These are phyloP conservation scores for Alternaria brassicicola DNA, from an alignment of 2,329 filamentous ascomycete genomes.

Conservation along the genomic window DNA sequence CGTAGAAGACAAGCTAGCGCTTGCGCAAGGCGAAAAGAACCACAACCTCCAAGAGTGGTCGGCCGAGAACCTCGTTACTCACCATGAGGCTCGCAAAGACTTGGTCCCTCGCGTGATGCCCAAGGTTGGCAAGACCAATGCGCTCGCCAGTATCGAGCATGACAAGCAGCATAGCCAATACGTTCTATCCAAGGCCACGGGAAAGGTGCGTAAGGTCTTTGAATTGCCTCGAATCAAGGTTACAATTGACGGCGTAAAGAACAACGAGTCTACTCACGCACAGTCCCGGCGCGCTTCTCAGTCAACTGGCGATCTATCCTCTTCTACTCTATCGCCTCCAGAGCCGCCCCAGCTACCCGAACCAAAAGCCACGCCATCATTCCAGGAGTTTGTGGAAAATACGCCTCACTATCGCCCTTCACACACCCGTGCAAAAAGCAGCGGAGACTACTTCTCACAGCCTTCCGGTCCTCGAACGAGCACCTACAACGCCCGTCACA, in stretches of 20 bases:
- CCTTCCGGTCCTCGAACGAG: background rate
- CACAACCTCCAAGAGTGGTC: slow-evolving; percentile 30
- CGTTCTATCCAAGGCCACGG: background rate
- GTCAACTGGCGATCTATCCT: slow-evolving; percentile 12
- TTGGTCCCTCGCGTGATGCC: slow-evolving; percentile 15
- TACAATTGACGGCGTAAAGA: slow-evolving; percentile 1
- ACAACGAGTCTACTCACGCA: slow-evolving; percentile 8
- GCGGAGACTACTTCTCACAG: slow-evolving; percentile 15
- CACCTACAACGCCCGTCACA: background rate
- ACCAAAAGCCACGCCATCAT: background rate
- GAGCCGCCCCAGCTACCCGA: background rate
- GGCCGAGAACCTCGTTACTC: slow-evolving; percentile 6
- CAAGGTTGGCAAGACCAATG: slow-evolving; percentile 9
- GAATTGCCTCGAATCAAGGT: slow-evolving; percentile 11
- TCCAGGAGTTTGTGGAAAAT: background rate
- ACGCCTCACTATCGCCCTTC: background rate
- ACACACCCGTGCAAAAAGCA: slow-evolving; percentile 12
- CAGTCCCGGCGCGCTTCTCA: slow-evolving; percentile 8
- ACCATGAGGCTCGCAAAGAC: slow-evolving; percentile 16
- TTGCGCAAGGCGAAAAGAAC: slow-evolving; percentile 24
- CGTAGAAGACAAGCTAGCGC: slow-evolving; percentile 18
- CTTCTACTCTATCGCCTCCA: slow-evolving; percentile 4
- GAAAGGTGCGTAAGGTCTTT: slow-evolving; percentile 17
- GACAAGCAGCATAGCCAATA: slow-evolving; percentile 17
- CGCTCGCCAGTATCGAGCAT: slow-evolving; percentile 14